Conservation (phyloP, 345 rosid species). For the Nasturtium officinale region DNA sequence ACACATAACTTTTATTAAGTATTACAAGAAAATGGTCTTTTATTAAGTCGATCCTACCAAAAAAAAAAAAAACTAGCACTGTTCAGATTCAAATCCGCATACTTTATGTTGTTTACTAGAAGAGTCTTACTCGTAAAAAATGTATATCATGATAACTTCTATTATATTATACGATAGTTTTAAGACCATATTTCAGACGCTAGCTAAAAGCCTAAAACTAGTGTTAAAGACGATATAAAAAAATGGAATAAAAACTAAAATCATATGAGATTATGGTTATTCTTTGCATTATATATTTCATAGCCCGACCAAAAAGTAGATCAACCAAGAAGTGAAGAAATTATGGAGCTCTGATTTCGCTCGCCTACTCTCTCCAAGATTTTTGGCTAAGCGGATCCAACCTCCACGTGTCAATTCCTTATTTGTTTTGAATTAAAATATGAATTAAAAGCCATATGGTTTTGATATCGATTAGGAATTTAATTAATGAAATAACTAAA, state of each 20-base stretch:
- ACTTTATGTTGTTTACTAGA: not conserved
- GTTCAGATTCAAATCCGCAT: not conserved
- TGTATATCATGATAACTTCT: not conserved
- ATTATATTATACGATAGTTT: too few species aligned
- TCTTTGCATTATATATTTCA: slow-evolving; percentile 6
- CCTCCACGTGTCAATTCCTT: slow-evolving; percentile 29
- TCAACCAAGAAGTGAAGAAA: slow-evolving; percentile 40
- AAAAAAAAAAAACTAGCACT: too few species aligned
- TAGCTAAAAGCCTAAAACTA: too few species aligned
- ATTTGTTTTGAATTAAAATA: slow-evolving; percentile 4
- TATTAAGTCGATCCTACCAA: too few species aligned
- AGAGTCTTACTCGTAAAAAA: not conserved
- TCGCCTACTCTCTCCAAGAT: slow-evolving; percentile 41
- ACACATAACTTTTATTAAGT: not conserved
- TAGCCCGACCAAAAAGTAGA: slow-evolving; percentile 44
- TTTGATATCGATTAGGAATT: slow-evolving; percentile 12
- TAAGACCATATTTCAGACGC: too few species aligned
- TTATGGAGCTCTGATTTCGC: slow-evolving; percentile 31
- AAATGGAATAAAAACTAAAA: not conserved
- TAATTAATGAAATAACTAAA: slow-evolving; percentile 19
- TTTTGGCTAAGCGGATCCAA: slow-evolving; percentile 28
- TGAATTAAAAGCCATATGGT: not conserved
- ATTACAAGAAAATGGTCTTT: not conserved
- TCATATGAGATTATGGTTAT: not conserved
- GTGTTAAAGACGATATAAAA: not conserved